These are phyloP conservation scores for Salix suchowensis DNA, from an alignment of 345 rosid genomes.

Conservation along the genomic window DNA sequence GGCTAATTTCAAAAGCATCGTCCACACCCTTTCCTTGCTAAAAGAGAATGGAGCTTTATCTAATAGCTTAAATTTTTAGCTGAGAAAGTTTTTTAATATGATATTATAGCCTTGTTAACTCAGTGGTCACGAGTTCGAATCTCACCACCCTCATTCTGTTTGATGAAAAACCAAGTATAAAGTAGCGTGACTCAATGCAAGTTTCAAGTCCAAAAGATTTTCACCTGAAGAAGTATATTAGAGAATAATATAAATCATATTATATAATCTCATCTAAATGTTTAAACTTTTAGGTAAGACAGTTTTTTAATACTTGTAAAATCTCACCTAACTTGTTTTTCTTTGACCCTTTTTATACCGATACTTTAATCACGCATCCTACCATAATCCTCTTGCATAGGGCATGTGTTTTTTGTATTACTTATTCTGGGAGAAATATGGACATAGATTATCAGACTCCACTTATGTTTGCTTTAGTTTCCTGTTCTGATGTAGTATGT, in stretches of 20 bases:
- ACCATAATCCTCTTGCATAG: not conserved
- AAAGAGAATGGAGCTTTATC: too few relatives aligned
- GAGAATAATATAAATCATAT: too few relatives aligned
- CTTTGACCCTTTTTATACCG: not conserved
- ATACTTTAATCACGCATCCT: not conserved
- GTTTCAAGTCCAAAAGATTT: too few relatives aligned
- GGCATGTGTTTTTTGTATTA: not conserved
- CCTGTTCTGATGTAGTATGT: not conserved
- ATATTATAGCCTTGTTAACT: too few relatives aligned
- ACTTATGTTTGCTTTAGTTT: not conserved
- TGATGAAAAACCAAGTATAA: too few relatives aligned
- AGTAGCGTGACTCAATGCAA: too few relatives aligned
- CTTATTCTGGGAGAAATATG: not conserved
- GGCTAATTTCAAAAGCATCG: not conserved
- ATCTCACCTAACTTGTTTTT: not conserved
- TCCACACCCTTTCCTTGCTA: not conserved
- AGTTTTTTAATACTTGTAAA: not conserved
- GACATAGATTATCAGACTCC: not conserved
- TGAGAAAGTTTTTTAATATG: too few relatives aligned
- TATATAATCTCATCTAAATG: accelerated
- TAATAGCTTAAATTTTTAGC: too few relatives aligned
- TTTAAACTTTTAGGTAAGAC: too few relatives aligned
- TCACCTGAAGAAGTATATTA: too few relatives aligned
- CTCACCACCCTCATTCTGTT: too few relatives aligned
- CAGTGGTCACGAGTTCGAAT: too few relatives aligned